Percentiles rank a stretch among this genome's conserved stretches.
These are phyloP conservation scores for Backusella macrospora DNA, from an alignment of 192 early-diverging fungal genomes.

Conservation along the genomic window DNA sequence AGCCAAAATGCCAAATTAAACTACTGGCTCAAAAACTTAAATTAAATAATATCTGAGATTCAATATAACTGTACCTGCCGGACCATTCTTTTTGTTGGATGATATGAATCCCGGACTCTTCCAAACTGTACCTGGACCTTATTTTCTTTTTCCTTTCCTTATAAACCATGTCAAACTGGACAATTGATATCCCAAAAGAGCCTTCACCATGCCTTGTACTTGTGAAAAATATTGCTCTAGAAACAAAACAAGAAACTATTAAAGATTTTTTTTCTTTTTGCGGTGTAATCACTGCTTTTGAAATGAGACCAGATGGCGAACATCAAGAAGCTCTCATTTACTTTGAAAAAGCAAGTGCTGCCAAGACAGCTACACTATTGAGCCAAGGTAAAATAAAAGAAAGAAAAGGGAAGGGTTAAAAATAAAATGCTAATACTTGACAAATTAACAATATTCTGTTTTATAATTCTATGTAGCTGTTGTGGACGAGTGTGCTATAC, in stretches of 20 bases:
- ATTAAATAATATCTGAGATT: too few relatives aligned
- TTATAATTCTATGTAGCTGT: conserved; percentile 34
- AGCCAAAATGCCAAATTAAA: too few relatives aligned
- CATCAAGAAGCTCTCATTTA: conserved; percentile 51
- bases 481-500: conserved; percentile 56
- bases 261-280: conserved; percentile 64
- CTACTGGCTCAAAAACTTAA: too few relatives aligned
- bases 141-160: neutral
- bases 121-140: neutral
- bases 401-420: neutral
- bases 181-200: conserved; percentile 39
- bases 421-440: neutral
- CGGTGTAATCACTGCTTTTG: conserved; percentile 58
- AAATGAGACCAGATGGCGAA: conserved; percentile 41
- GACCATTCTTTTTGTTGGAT: too few relatives aligned
- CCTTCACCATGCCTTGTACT: conserved; percentile 49
- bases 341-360: conserved; percentile 56
- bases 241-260: conserved; percentile 52
- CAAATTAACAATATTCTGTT: neutral
- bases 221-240: conserved; percentile 50
- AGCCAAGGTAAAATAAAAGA: conserved; percentile 38
- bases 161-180: conserved; percentile 7
- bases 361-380: conserved; percentile 59
- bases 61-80: too few relatives aligned
- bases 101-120: too few relatives aligned